Percentiles rank a stretch among this genome's conserved stretches.
Evolutionary conservation across 495 filamentous ascomycete genomes (phyloP).

Genomic region (Massariosphaeria phaeospora): DNA sequence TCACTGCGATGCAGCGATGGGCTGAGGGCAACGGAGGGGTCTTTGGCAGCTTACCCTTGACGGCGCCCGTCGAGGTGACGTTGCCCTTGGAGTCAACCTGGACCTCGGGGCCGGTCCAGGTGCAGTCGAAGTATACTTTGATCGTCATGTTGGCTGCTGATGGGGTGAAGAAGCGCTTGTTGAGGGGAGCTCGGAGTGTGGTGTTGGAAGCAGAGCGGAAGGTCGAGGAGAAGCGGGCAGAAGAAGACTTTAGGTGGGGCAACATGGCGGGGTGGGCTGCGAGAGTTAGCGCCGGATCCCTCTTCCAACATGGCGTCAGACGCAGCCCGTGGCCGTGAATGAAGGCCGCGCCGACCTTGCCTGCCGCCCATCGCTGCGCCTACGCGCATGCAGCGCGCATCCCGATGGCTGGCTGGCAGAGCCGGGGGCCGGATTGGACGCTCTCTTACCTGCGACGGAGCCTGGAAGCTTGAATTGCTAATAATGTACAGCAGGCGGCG

Average conservation of each 20-base stretch:
- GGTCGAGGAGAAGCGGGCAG: constrained; percentile 26
- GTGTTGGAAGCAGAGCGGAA: constrained; percentile 36
- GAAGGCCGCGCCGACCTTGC: not conserved
- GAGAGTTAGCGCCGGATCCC: constrained; percentile 15
- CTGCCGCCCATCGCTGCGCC: not conserved
- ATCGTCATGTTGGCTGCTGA: constrained; percentile 61
- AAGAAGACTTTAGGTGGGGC: constrained; percentile 31
- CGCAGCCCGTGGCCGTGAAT: constrained; percentile 7
- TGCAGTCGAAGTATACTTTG: constrained; percentile 62
- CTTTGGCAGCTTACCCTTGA: constrained; percentile 53
- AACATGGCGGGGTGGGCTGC: constrained; percentile 14
- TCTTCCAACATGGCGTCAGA: constrained; percentile 7
- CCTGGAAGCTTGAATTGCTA: not conserved
- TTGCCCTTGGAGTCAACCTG: constrained; percentile 50
- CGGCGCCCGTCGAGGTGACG: constrained; percentile 46
- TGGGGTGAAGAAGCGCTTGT: constrained; percentile 57
- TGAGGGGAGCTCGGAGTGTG: constrained; percentile 42
- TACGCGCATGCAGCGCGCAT: constrained; percentile 16
- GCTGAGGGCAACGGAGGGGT: constrained; percentile 8
- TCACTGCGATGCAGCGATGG: not conserved
- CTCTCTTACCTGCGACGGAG: constrained; percentile 5
- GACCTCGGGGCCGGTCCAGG: constrained; percentile 61
- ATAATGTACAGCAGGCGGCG: constrained; percentile 13
- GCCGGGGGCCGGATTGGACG: constrained; percentile 17
- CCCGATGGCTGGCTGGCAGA: constrained; percentile 16